phyloP scores from a whole-genome alignment of 257 asterid species.

The Petunia axillaris region DNA sequence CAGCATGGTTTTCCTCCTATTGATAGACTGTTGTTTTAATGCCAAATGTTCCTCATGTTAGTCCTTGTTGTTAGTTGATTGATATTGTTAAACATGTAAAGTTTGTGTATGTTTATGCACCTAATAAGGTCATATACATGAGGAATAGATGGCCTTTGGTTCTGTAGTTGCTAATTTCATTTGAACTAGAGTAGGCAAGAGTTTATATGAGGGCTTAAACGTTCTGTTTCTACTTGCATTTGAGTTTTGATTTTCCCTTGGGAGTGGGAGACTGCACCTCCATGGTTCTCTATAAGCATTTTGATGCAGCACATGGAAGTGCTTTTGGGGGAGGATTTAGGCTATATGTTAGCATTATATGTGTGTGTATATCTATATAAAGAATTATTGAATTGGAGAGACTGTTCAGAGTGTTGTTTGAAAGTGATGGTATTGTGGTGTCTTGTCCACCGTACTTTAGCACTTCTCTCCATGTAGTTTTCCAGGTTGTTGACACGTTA shows the following conservation, averaged over 20 bases:
- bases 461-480: background rate
- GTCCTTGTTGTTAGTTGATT: background rate
- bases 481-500: background rate
- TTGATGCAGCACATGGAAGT: conserved; percentile 9
- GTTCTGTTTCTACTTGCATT: conserved; percentile 12
- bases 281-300: conserved; percentile 7
- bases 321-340: conserved; percentile 1
- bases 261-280: background rate
- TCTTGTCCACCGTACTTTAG: conserved; percentile 17
- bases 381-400: background rate
- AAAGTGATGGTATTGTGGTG: background rate
- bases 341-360: background rate
- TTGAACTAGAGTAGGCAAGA: background rate
- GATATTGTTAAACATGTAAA: background rate
- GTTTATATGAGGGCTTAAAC: background rate
- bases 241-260: background rate
- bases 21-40: background rate
- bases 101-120: background rate
- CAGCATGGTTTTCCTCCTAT: background rate
- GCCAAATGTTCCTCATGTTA: background rate
- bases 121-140: background rate
- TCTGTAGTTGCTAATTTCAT: conserved; percentile 1
- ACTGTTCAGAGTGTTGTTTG: conserved; percentile 12
- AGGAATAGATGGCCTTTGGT: background rate
- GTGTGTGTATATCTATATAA: too few species aligned